Percentiles rank a stretch among this genome's conserved stretches.
These are phyloP conservation scores for Pseudogymnoascus sp. DNA, from an alignment of 2,329 filamentous ascomycete species.

Conservation along the genomic window DNA sequence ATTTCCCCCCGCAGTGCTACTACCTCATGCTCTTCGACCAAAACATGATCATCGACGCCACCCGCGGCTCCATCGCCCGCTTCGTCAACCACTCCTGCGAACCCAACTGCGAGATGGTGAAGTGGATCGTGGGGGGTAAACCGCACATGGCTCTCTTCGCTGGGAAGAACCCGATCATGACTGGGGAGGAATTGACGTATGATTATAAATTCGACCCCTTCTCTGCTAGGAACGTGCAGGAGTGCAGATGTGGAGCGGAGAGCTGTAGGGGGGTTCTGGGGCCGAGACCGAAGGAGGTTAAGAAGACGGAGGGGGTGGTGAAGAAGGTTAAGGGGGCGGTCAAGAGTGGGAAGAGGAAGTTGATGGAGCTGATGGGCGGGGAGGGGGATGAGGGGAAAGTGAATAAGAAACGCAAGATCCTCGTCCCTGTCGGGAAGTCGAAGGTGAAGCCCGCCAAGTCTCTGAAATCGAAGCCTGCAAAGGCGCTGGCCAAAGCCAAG, in stretches of 20 bases:
- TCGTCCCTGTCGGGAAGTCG: neutral
- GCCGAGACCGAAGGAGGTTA: constrained; percentile 45
- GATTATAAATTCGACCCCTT: constrained; percentile 72
- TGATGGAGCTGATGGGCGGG: neutral
- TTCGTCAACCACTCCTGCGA: constrained; percentile 98
- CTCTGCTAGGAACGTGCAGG: constrained; percentile 59
- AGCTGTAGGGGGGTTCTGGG: constrained; percentile 59
- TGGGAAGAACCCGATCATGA: constrained; percentile 80
- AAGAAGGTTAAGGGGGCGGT: neutral
- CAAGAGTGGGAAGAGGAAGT: constrained; percentile 3
- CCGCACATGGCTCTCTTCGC: constrained; percentile 96
- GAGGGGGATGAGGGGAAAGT: neutral
- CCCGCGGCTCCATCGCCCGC: constrained; percentile 86
- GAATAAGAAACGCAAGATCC: neutral
- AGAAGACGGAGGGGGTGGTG: neutral
- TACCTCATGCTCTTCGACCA: constrained; percentile 99
- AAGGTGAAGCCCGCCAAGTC: neutral
- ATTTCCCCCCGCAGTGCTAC: constrained; percentile 57
- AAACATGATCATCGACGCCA: constrained; percentile 97
- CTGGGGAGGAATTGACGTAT: constrained; percentile 92
- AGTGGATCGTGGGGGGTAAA: constrained; percentile 90
- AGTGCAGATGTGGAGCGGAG: constrained; percentile 52
- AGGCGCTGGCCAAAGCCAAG: neutral
- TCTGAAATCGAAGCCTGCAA: neutral
- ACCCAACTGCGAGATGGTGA: constrained; percentile 96